phyloP scores from a whole-genome alignment of 1,284 basidiomycete genomes.

The Malassezia sympodialis region DNA sequence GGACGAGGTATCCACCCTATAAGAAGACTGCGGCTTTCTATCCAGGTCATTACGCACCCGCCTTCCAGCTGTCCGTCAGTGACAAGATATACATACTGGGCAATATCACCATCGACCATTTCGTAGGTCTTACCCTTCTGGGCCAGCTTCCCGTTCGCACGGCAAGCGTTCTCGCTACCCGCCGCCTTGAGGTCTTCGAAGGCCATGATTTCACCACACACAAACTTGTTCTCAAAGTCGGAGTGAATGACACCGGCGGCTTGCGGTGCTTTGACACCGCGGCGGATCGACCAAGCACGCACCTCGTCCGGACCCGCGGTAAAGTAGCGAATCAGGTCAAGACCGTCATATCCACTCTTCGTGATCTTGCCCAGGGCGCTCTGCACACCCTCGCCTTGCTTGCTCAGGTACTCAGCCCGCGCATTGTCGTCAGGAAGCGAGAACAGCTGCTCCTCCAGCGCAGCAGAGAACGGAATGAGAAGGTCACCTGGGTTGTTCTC shows the following conservation, averaged over 20 bases:
- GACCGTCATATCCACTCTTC: constrained; percentile 42
- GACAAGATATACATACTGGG: constrained; percentile 17
- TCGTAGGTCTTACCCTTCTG: constrained; percentile 97
- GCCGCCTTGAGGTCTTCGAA: constrained; percentile 84
- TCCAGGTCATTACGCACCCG: constrained; percentile 8
- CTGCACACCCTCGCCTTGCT: constrained; percentile 36
- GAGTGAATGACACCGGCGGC: constrained; percentile 96
- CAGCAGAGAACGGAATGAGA: constrained; percentile 93
- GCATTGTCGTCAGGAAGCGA: constrained; percentile 42
- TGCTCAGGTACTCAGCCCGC: constrained; percentile 31
- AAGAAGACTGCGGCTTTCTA: neutral
- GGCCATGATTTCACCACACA: constrained; percentile 98
- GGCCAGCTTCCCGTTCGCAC: constrained; percentile 86
- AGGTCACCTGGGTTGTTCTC: constrained; percentile 89
- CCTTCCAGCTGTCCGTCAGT: constrained; percentile 27
- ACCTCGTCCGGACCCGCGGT: constrained; percentile 95
- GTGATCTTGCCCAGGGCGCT: constrained; percentile 45
- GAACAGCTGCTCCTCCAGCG: constrained; percentile 82
- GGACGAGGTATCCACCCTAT: neutral
- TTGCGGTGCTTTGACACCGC: constrained; percentile 85
- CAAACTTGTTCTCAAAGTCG: constrained; percentile 94
- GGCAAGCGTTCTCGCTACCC: constrained; percentile 79
- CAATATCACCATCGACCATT: constrained; percentile 48
- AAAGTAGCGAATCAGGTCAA: constrained; percentile 54
- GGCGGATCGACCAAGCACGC: constrained; percentile 87